These are phyloP conservation scores for Microbotryum scabiosae DNA, from an alignment of 1,284 basidiomycete species.

Conservation along the genomic window DNA sequence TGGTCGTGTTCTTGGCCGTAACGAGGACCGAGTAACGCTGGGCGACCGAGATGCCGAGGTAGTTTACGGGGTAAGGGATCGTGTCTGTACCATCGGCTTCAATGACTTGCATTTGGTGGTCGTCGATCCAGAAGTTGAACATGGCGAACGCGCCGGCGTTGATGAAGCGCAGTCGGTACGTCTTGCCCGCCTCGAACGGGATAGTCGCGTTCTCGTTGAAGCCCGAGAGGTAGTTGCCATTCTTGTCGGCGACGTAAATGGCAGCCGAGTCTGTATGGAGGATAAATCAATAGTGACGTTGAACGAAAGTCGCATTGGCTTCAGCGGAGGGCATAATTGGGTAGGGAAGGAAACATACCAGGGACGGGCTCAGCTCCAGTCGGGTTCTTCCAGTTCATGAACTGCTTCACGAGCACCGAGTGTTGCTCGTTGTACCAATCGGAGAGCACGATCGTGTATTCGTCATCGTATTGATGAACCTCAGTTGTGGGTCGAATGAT, in stretches of 20 bases:
- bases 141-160: constrained; percentile 59
- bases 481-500: constrained; percentile 57
- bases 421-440: constrained; percentile 80
- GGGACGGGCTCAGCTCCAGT: constrained; percentile 80
- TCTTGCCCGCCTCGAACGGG: constrained; percentile 66
- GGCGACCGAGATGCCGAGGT: constrained; percentile 67
- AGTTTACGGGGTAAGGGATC: constrained; percentile 59
- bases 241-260: constrained; percentile 70
- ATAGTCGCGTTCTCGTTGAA: constrained; percentile 75
- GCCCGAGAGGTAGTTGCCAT: constrained; percentile 55
- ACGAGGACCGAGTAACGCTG: constrained; percentile 92
- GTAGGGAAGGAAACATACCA: constrained; percentile 42
- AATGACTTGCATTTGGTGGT: constrained; percentile 80
- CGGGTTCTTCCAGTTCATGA: constrained; percentile 54
- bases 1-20: constrained; percentile 74
- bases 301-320: not conserved
- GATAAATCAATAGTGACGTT: constrained; percentile 1
- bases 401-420: constrained; percentile 52
- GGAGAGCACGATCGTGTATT: constrained; percentile 72
- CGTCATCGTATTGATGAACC: constrained; percentile 66
- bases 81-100: constrained; percentile 80
- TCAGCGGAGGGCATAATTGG: not conserved
- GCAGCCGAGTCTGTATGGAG: constrained; percentile 57
- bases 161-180: constrained; percentile 62
- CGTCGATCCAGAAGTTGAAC: constrained; percentile 83